Evolutionary conservation across 1,139 yeast genomes (phyloP).

Genomic region (Lodderomyces margitis): DNA sequence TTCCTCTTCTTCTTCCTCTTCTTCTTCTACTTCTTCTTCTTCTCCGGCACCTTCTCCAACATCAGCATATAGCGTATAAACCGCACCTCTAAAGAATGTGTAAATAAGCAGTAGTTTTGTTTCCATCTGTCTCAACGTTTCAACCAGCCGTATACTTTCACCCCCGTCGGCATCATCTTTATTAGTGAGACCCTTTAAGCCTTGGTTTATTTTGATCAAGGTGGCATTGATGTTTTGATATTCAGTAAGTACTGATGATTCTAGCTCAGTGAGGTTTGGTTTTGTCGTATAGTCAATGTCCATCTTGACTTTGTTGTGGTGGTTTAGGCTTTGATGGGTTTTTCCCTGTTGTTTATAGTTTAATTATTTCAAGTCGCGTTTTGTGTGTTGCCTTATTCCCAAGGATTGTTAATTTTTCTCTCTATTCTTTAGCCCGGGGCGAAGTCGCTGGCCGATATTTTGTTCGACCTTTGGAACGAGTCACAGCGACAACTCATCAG

Average conservation of each 20-base stretch:
- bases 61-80: slow-evolving; percentile 46
- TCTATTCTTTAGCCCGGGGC: no score
- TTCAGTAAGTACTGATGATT: slow-evolving; percentile 8
- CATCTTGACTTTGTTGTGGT: slow-evolving; percentile 5
- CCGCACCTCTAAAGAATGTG: slow-evolving; percentile 68
- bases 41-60: slow-evolving; percentile 15
- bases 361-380: neutral
- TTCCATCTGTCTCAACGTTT: slow-evolving; percentile 56
- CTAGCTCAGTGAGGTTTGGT: slow-evolving; percentile 21
- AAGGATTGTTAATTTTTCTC: no score
- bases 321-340: neutral
- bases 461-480: no score
- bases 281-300: slow-evolving; percentile 29
- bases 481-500: no score
- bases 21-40: slow-evolving; percentile 3
- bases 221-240: slow-evolving; percentile 10
- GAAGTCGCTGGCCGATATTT: no score
- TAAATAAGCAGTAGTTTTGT: slow-evolving; percentile 63
- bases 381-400: no score
- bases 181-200: slow-evolving; percentile 29
- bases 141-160: slow-evolving; percentile 33
- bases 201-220: slow-evolving; percentile 31
- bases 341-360: neutral
- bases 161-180: slow-evolving; percentile 11
- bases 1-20: slow-evolving; percentile 3